Evolutionary conservation across 495 filamentous ascomycete species (phyloP).

Genomic region (Beverwykella pulmonaria): DNA sequence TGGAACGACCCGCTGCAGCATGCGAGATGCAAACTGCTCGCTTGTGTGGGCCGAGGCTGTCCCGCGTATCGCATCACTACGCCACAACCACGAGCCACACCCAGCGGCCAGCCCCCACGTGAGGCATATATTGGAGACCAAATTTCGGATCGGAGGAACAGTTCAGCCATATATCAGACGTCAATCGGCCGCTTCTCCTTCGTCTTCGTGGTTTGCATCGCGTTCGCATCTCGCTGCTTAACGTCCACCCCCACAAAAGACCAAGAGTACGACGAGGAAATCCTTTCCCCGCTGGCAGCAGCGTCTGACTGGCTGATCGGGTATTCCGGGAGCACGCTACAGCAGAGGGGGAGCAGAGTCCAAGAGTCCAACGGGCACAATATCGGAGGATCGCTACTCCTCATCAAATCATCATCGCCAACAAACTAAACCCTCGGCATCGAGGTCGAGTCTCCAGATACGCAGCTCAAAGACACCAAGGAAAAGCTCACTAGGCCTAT

Average conservation of each 20-base stretch:
- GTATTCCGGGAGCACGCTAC: slow-evolving; percentile 1
- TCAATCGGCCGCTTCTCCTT: not conserved
- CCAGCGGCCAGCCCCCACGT: slow-evolving; percentile 1
- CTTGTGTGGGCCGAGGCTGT: not conserved
- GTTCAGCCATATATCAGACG: slow-evolving; percentile 13
- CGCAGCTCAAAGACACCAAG: slow-evolving; percentile 13
- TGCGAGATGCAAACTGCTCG: not conserved
- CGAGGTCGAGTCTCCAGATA: slow-evolving; percentile 22
- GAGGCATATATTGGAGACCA: not conserved
- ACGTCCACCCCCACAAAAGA: not conserved
- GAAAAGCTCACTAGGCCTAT: slow-evolving; percentile 3
- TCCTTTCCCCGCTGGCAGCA: not conserved
- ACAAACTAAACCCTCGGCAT: slow-evolving; percentile 23
- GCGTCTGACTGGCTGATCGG: not conserved
- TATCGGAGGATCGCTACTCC: not conserved
- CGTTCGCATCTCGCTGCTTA: not conserved
- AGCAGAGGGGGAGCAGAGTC: not conserved
- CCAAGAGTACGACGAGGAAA: not conserved
- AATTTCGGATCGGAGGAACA: slow-evolving; percentile 19
- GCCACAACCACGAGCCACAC: not conserved
- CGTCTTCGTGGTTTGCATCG: not conserved
- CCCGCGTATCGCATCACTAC: not conserved
- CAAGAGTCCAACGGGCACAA: not conserved
- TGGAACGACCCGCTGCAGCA: not conserved
- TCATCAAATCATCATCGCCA: slow-evolving; percentile 4